Percentiles rank a stretch among this genome's conserved stretches.
phyloP scores from a whole-genome alignment of 768 basidiomycete genomes.

The Mrakia frigida region DNA sequence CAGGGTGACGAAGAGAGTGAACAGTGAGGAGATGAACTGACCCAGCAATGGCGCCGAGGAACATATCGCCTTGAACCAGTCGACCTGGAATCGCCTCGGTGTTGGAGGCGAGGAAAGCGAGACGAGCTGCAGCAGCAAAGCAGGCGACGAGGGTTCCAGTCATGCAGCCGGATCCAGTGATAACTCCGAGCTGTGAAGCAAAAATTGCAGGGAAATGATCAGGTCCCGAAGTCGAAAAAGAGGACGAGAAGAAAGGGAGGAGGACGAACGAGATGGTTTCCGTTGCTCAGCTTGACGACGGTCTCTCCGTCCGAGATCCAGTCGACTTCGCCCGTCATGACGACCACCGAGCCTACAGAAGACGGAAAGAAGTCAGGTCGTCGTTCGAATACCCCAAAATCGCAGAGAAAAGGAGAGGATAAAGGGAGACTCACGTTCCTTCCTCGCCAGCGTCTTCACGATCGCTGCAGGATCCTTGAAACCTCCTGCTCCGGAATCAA shows the following conservation, averaged over 20 bases:
- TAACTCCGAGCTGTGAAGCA: conserved; percentile 56
- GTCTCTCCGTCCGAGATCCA: conserved; percentile 70
- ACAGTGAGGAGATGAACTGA: conserved; percentile 45
- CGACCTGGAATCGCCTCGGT: conserved; percentile 39
- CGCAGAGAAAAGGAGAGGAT: not conserved
- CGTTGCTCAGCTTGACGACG: conserved; percentile 69
- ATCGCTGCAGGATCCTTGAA: conserved; percentile 70
- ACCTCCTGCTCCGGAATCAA: conserved; percentile 66
- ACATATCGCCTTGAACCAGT: conserved; percentile 70
- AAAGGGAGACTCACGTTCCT: conserved; percentile 58
- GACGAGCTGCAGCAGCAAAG: conserved; percentile 66
- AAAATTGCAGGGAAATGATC: not conserved
- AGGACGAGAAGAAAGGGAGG: not conserved
- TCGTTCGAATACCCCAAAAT: too few relatives aligned
- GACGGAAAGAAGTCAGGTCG: not conserved
- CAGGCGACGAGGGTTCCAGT: conserved; percentile 45
- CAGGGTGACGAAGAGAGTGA: not conserved
- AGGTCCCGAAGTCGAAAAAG: not conserved
- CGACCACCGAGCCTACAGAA: conserved; percentile 66
- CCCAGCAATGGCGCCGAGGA: conserved; percentile 72
- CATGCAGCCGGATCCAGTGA: conserved; percentile 89
- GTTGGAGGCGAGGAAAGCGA: conserved; percentile 44
- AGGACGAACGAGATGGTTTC: conserved; percentile 50
- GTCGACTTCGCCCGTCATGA: conserved; percentile 72
- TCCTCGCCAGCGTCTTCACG: conserved; percentile 62